These are phyloP conservation scores for Phlegmacium glaucopus DNA, from an alignment of 768 basidiomycete genomes.

Conservation along the genomic window DNA sequence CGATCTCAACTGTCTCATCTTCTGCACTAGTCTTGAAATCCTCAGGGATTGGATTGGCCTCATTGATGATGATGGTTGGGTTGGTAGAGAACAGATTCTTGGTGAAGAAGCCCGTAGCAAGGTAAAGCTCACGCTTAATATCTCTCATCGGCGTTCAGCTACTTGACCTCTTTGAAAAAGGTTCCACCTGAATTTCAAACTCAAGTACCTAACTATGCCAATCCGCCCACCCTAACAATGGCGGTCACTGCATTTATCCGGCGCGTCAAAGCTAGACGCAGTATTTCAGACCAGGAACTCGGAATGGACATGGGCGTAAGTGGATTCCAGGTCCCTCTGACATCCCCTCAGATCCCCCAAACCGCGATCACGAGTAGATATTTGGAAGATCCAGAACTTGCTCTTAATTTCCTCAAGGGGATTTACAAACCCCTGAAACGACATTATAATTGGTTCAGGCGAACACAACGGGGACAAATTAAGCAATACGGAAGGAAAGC, in stretches of 20 bases:
- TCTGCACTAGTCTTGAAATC: constrained; percentile 68
- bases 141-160: background rate
- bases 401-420: constrained; percentile 65
- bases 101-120: constrained; percentile 96
- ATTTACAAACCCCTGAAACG: constrained; percentile 84
- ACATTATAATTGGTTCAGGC: constrained; percentile 96
- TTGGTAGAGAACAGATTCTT: constrained; percentile 93
- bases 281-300: constrained; percentile 51
- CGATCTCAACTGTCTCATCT: background rate
- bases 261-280: constrained; percentile 49
- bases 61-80: constrained; percentile 94
- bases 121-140: constrained; percentile 34
- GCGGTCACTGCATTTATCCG: constrained; percentile 88
- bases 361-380: constrained; percentile 35
- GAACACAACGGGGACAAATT: constrained; percentile 91
- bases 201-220: constrained; percentile 92
- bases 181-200: constrained; percentile 89
- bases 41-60: constrained; percentile 86
- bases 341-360: constrained; percentile 3
- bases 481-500: constrained; percentile 84
- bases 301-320: constrained; percentile 61
- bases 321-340: constrained; percentile 50
- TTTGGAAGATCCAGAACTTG: constrained; percentile 58
- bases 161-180: constrained; percentile 29
- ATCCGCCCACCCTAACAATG: constrained; percentile 94